Evolutionary conservation across 1,139 yeast genomes (phyloP).

Genomic region (Debaryomyces robertsiae): DNA sequence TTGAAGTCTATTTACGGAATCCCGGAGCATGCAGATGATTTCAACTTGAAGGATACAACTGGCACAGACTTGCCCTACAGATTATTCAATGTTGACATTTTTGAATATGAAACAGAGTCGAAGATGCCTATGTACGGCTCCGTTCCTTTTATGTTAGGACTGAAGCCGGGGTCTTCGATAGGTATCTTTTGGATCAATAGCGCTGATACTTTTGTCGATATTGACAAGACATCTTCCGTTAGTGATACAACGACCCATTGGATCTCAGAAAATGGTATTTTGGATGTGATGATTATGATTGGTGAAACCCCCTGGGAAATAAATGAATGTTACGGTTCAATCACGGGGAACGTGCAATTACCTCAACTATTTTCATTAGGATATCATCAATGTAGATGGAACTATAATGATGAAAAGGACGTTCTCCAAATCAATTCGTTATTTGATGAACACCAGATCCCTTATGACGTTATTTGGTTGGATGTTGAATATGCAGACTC

Average conservation of each 20-base stretch:
- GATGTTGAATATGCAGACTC: conserved; percentile 89
- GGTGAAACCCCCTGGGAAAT: conserved; percentile 65
- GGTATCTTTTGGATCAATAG: conserved; percentile 92
- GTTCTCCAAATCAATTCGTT: conserved; percentile 67
- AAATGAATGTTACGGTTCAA: conserved; percentile 59
- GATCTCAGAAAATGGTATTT: conserved; percentile 88
- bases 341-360: conserved; percentile 77
- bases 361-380: conserved; percentile 85
- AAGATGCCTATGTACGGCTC: conserved; percentile 93
- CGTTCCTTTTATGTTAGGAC: conserved; percentile 83
- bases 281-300: conserved; percentile 73
- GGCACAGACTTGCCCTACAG: conserved; percentile 68
- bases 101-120: conserved; percentile 84
- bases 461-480: conserved; percentile 93
- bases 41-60: conserved; percentile 70
- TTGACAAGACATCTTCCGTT: conserved; percentile 40
- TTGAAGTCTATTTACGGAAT: conserved; percentile 78
- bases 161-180: conserved; percentile 56
- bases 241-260: conserved; percentile 65
- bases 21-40: conserved; percentile 90
- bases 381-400: conserved; percentile 97
- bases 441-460: conserved; percentile 76
- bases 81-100: conserved; percentile 87
- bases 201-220: conserved; percentile 90
- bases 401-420: conserved; percentile 85